Conservation (phyloP, 495 filamentous ascomycete species). For the Talaromyces stipitatus region DNA sequence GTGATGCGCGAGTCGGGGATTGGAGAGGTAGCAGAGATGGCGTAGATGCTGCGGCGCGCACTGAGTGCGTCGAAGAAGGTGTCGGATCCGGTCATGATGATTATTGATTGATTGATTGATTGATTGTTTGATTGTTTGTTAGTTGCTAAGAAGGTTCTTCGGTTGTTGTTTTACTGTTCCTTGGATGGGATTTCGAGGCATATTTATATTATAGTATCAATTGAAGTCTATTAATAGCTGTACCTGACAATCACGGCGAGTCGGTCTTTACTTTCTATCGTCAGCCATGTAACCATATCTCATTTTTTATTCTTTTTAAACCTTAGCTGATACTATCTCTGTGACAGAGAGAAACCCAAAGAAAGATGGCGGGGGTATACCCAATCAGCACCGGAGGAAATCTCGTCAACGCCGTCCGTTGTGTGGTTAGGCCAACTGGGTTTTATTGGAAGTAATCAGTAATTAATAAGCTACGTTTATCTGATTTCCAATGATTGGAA, state of each 20-base stretch:
- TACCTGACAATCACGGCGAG: not conserved
- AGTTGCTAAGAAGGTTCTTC: not conserved
- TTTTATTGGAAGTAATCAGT: too few species aligned
- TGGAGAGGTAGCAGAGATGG: constrained; percentile 34
- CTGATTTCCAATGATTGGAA: not conserved
- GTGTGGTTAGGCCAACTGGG: too few species aligned
- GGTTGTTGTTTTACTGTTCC: not conserved
- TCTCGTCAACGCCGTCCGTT: not conserved
- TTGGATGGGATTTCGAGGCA: not conserved
- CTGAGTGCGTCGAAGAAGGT: constrained; percentile 15
- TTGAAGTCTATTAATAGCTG: not conserved
- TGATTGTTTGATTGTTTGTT: not conserved
- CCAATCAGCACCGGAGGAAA: not conserved
- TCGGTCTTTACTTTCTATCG: too few species aligned
- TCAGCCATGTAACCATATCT: too few species aligned
- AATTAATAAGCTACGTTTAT: too few species aligned
- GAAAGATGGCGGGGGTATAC: not conserved
- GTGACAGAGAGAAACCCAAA: not conserved
- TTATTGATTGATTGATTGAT: not conserved
- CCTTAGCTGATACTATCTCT: not conserved
- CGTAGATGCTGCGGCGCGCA: constrained; percentile 42
- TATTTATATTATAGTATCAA: not conserved
- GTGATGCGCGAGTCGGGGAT: constrained; percentile 42
- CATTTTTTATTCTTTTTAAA: too few species aligned
- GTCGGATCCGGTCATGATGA: not conserved